Percentiles rank a stretch among this genome's conserved stretches.
These are phyloP conservation scores for Ormosia semicastrata DNA, from an alignment of 306 rosid species.

Conservation along the genomic window DNA sequence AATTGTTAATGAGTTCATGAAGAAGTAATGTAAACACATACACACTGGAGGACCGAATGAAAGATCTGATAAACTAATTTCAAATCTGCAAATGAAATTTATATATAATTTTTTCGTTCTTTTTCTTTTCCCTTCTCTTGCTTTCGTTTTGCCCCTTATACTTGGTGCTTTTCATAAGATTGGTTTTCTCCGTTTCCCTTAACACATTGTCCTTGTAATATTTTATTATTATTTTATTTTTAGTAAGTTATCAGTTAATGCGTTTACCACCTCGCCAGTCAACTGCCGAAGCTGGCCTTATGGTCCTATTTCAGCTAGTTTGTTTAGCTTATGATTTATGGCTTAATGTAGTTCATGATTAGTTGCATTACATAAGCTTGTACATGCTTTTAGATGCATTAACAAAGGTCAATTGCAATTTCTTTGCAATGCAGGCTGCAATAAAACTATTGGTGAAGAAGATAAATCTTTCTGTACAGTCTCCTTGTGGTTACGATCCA, in stretches of 20 bases:
- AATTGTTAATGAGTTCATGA: not conserved
- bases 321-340: constrained; percentile 31
- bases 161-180: not conserved
- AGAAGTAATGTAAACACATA: not conserved
- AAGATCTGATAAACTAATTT: not conserved
- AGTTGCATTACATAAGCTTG: not conserved
- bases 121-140: not conserved
- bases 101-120: not conserved
- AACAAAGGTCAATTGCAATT: constrained; percentile 23
- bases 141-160: not conserved
- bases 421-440: constrained; percentile 73
- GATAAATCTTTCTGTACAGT: constrained; percentile 87
- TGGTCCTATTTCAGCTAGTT: constrained; percentile 96
- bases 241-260: constrained; percentile 75
- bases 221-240: not conserved
- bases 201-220: not conserved
- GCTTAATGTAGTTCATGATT: constrained; percentile 20
- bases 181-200: not conserved
- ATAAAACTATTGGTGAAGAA: constrained; percentile 84
- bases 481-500: constrained; percentile 65
- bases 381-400: constrained; percentile 21
- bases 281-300: constrained; percentile 97
- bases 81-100: not conserved
- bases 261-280: constrained; percentile 95
- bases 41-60: not conserved